Evolutionary conservation across 805 yeast genomes (phyloP).

Genomic region (Wickerhamomyces subpelliculosus): DNA sequence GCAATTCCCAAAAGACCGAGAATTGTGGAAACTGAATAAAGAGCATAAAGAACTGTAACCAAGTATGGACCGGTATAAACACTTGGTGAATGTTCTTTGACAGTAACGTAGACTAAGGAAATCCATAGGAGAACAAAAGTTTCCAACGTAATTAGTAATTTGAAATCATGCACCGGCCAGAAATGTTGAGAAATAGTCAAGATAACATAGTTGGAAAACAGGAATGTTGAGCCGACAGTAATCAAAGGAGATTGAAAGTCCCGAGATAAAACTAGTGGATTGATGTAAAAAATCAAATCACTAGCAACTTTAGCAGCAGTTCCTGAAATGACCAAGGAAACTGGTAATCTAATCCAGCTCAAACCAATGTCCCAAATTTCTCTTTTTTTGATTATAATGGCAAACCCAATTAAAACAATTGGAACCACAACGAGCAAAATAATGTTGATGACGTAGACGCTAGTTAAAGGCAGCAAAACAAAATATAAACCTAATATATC

Average conservation of each 20-base stretch:
- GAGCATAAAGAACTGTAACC: slow-evolving; percentile 36
- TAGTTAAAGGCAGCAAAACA: slow-evolving; percentile 43
- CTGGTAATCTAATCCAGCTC: slow-evolving; percentile 50
- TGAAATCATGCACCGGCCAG: slow-evolving; percentile 50
- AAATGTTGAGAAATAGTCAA: slow-evolving; percentile 33
- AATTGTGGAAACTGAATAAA: slow-evolving; percentile 40
- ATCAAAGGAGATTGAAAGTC: slow-evolving; percentile 43
- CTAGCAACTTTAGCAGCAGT: slow-evolving; percentile 29
- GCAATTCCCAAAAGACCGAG: slow-evolving; percentile 42
- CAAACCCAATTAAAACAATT: slow-evolving; percentile 37
- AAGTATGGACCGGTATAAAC: slow-evolving; percentile 41
- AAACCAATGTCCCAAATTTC: slow-evolving; percentile 43
- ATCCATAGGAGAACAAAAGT: slow-evolving; percentile 53
- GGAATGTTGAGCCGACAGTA: slow-evolving; percentile 37
- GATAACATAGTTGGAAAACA: slow-evolving; percentile 49
- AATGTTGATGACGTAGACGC: slow-evolving; percentile 45
- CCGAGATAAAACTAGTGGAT: slow-evolving; percentile 47
- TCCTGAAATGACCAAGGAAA: slow-evolving; percentile 42
- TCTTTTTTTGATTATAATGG: slow-evolving; percentile 40
- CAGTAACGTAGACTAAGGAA: slow-evolving; percentile 41
- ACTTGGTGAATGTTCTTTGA: slow-evolving; percentile 38
- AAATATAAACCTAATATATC: slow-evolving; percentile 58
- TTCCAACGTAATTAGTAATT: slow-evolving; percentile 50
- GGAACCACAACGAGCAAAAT: slow-evolving; percentile 51
- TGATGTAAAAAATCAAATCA: slow-evolving; percentile 32